Evolutionary conservation across 805 yeast species (phyloP).

Genomic region (Saccharomyces kudriavzevii): DNA sequence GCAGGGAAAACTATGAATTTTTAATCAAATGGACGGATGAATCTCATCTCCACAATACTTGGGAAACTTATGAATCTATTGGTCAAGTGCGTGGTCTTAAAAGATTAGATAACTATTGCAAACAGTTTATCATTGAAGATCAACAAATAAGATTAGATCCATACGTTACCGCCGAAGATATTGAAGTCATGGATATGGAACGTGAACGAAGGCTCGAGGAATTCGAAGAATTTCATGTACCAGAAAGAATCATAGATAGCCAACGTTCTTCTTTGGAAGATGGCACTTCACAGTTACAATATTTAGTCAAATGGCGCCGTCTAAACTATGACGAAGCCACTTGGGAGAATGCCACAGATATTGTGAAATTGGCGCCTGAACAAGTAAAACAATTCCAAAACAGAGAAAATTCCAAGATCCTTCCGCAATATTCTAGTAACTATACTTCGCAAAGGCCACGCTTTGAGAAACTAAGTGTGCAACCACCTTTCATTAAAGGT

Average conservation of each 20-base stretch:
- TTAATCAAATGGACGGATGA: slow-evolving; percentile 79
- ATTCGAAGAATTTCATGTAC: slow-evolving; percentile 71
- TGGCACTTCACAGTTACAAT: slow-evolving; percentile 57
- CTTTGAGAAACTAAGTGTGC: slow-evolving; percentile 77
- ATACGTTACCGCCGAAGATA: slow-evolving; percentile 76
- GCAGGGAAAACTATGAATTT: slow-evolving; percentile 52
- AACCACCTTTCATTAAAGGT: slow-evolving; percentile 82
- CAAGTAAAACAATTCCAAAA: slow-evolving; percentile 78
- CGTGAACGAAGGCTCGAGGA: slow-evolving; percentile 78
- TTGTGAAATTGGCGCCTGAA: slow-evolving; percentile 74
- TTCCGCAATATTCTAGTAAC: slow-evolving; percentile 72
- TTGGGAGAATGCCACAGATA: slow-evolving; percentile 89
- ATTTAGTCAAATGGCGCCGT: slow-evolving; percentile 89
- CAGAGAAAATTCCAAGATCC: slow-evolving; percentile 71
- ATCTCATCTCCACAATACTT: slow-evolving; percentile 90
- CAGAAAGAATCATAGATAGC: slow-evolving; percentile 83
- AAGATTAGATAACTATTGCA: slow-evolving; percentile 83
- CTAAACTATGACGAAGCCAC: slow-evolving; percentile 91
- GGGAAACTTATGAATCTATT: slow-evolving; percentile 64
- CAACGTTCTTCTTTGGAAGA: slow-evolving; percentile 57
- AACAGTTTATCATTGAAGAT: slow-evolving; percentile 64
- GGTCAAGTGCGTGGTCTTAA: slow-evolving; percentile 62
- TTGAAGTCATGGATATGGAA: slow-evolving; percentile 89
- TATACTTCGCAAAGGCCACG: slow-evolving; percentile 67
- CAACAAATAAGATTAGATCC: slow-evolving; percentile 74